These are phyloP conservation scores for Tetrahymena malaccensis DNA, from an alignment of 73 alveolate genomes.

Conservation along the genomic window DNA sequence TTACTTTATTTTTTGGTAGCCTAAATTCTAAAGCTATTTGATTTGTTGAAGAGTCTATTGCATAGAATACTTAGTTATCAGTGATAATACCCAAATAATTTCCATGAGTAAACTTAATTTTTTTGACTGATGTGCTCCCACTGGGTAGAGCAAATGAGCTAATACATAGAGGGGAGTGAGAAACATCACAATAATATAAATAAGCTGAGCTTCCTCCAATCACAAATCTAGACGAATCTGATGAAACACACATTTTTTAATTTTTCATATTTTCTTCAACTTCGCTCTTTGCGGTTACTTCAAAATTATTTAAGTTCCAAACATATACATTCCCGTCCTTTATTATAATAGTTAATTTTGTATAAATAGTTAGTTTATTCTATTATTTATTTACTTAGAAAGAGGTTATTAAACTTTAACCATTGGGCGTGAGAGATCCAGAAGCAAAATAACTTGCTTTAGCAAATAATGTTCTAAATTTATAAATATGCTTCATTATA, in stretches of 20 bases:
- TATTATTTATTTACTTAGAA: background rate
- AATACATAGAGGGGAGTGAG: background rate
- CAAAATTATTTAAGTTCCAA: background rate
- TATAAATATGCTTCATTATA: background rate
- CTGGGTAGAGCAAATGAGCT: background rate
- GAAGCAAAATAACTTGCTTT: background rate
- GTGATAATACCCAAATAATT: background rate
- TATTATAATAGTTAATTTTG: background rate
- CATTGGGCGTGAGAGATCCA: background rate
- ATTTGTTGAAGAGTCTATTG: background rate
- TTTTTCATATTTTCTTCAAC: background rate
- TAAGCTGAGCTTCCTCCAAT: background rate
- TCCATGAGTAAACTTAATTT: background rate
- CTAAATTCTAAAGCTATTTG: background rate
- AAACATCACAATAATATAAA: background rate
- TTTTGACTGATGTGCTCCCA: background rate
- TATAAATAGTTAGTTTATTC: background rate
- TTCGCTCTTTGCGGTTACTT: background rate
- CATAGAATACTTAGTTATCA: background rate
- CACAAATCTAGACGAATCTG: background rate
- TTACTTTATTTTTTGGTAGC: background rate
- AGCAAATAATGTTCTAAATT: background rate
- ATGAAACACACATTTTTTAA: background rate
- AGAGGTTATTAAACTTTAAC: background rate
- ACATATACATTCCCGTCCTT: background rate